Base-by-base conservation (phyloP, 2,329 filamentous ascomycete genomes). In the Pseudogymnoascus sp. region DNA sequence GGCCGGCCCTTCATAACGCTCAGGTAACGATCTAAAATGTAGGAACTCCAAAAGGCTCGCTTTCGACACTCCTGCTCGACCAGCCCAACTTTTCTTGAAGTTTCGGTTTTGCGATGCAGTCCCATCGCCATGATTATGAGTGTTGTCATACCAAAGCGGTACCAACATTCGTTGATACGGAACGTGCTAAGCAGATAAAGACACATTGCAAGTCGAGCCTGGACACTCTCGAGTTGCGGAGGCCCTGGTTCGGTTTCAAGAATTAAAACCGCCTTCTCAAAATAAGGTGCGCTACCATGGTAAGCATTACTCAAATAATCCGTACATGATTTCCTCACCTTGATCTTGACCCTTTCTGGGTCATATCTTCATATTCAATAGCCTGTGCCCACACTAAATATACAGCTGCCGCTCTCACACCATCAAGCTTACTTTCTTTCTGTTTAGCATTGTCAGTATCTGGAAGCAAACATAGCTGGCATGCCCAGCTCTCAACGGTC, bases 1-100 rank as follows among this genome's bases (percentile, higher is more conserved):
- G 85, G 85, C 5, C 85, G 76, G 0, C 85, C 85, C 30, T 87
- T 80, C 16, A 86, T 82, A n/a, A 85, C 82, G 23, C 83, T 82
- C 1, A 88, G 73, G 62, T 87, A 87, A 36, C 83, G 83, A 67
- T 88, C 85, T 0, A 87, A 72, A 1, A 80, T 83, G 67, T 88
- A 88, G 0, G 82, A 80, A 7, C 80, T 80, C 85, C 85, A 88
- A 59, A 88, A 86, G 0, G 81, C 79, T 9, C 84, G 75, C 62
- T 82, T 82, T 1, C 82, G 77, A 49, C 81, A 81, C 64, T 87
- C 83, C 0, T 73, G 71, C 4, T 77, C 71, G 7, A 60, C 28
- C 9, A 60, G 39, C 4, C 19, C 38, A 33, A 33, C 33, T 36
- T 42, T n/a, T 19, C 38, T 36, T 22, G 35, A 25, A 19, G 49